Percentiles rank a stretch among this genome's conserved stretches.
These are phyloP conservation scores for Ogataea salicorniae DNA, from an alignment of 805 yeast genomes.

Conservation along the genomic window DNA sequence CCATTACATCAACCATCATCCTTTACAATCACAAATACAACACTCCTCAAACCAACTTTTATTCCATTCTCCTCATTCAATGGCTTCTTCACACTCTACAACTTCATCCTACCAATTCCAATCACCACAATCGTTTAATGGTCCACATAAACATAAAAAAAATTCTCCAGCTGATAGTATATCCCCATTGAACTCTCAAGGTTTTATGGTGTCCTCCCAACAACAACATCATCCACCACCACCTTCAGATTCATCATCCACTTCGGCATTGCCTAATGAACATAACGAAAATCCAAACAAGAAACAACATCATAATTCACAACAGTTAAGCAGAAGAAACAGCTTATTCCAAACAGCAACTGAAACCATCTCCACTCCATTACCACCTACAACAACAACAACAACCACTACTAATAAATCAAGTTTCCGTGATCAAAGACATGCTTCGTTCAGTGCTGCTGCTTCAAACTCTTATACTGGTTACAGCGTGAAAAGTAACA, in stretches of 20 bases:
- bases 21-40: neutral
- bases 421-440: conserved; percentile 34
- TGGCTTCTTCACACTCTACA: conserved; percentile 13
- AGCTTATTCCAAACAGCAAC: neutral
- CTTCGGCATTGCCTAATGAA: neutral
- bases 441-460: conserved; percentile 63
- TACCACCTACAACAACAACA: neutral
- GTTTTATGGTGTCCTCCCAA: neutral
- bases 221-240: neutral
- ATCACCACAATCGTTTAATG: conserved; percentile 11
- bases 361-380: neutral
- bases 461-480: conserved; percentile 55
- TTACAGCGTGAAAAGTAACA: conserved; percentile 9
- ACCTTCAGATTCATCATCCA: neutral
- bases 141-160: conserved; percentile 10
- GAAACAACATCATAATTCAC: neutral
- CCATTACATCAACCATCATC: conserved; percentile 1
- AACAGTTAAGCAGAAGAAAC: neutral
- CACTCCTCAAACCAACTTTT: conserved; percentile 1
- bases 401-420: conserved; percentile 3
- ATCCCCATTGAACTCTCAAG: conserved; percentile 12
- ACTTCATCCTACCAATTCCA: conserved; percentile 11
- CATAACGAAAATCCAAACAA: neutral
- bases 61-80: conserved; percentile 17
- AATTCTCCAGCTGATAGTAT: conserved; percentile 10